Evolutionary conservation across 495 filamentous ascomycete genomes (phyloP), one percentile per base, ranked within the genome.

Genomic region (Penicillium salamii): DNA sequence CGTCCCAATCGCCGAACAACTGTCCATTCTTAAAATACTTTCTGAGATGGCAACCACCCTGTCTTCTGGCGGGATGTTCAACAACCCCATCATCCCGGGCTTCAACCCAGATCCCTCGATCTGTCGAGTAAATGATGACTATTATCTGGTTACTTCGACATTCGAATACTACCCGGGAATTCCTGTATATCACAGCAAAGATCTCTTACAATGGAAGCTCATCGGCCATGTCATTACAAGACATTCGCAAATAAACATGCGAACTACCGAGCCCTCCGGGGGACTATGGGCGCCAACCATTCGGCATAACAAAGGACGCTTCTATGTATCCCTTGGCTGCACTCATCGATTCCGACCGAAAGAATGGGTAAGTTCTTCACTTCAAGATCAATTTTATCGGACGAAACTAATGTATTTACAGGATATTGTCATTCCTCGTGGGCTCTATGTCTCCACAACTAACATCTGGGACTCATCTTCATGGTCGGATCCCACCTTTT

Each of bases 21-120:
- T 26, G 8, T 8, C 23, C 23, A 26, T 3, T 8, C 23, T 26
- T 26, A 3, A 3, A 26, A 26, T 26, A 3, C 8, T 26, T 26
- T 4, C 23, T 26, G 3, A 8, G 23, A 26, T 26, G 23, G 3
- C 23, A 26, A 26, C 23, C 23, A 26, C 4, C 8, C 3, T 32
- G 4, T 12, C 5, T 11, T 32, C 29, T 13, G 12, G 11, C 29
- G 29, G 29, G 7, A 13, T 13, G 7, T 32, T 49, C 12, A 12
- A 44, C n/a, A 85, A 85, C 59, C 81, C 81, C 20, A 82, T 85
- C 52, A 63, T 85, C 32, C 79, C 82, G 11, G 82, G 82, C 18
- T 85, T 82, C 67, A 81, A 83, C 58, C 63, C 82, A 11, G 82
- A 85, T 64, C 82, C 82, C 11, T 83, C 81, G 1, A 72, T 83